phyloP scores from a whole-genome alignment of 23 red algal genomes.

The Agarophyton chilense region DNA sequence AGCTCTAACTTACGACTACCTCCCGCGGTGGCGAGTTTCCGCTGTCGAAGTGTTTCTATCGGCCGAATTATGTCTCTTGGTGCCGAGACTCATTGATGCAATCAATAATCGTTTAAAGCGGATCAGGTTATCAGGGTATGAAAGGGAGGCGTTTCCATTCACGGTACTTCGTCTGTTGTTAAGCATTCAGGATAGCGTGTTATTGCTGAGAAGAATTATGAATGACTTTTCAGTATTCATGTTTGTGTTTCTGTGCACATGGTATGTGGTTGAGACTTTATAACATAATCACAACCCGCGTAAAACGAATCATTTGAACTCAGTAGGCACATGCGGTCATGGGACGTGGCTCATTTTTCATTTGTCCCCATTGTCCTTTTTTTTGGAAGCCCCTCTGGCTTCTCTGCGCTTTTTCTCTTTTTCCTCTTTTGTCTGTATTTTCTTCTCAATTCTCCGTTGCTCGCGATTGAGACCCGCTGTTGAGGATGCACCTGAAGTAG shows the following conservation, averaged over 20 bases:
- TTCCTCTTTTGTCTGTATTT: constrained; percentile 12
- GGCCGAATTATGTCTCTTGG: constrained; percentile 21
- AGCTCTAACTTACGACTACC: neutral
- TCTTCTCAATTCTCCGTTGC: constrained; percentile 35
- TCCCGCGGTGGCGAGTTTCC: constrained; percentile 28
- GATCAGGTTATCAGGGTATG: neutral
- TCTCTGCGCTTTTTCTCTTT: constrained; percentile 18
- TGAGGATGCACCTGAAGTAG: neutral
- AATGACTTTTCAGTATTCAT: constrained; percentile 42
- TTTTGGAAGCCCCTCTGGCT: neutral
- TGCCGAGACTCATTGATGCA: neutral
- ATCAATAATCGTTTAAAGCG: neutral
- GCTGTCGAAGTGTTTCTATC: constrained; percentile 31
- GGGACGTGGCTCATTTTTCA: neutral
- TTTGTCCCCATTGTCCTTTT: neutral
- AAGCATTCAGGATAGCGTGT: constrained; percentile 4
- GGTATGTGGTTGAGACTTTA: constrained; percentile 12
- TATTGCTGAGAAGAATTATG: neutral
- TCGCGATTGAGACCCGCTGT: constrained; percentile 20
- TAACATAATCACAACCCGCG: neutral
- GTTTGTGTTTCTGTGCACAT: constrained; percentile 28
- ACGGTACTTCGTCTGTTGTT: constrained; percentile 4
- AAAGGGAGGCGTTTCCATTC: neutral
- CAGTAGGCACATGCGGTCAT: neutral
- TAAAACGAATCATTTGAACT: neutral